Base-by-base conservation (phyloP, 257 asterid genomes). In the Nicotiana sylvestris region DNA sequence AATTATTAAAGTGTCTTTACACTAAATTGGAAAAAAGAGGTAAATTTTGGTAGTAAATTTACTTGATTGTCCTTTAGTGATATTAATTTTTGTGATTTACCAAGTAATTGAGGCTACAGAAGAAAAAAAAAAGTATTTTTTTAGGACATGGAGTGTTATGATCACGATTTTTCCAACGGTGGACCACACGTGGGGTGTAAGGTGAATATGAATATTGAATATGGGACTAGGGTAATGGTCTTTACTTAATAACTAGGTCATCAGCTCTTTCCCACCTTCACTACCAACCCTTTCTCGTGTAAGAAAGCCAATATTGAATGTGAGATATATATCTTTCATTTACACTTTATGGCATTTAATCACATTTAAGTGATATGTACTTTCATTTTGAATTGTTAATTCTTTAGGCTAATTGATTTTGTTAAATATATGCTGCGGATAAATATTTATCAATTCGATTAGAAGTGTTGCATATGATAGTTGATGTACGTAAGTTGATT, bases 171-270 rank as follows among this genome's bases (percentile, higher is more conserved):
- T 58, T 35, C 46, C 58, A 67, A 85, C 82, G 86, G 87, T 87
- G 95, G 92, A 86, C 92, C 91, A 86, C 93, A 85, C 85, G 86
- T 88, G 91, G 83, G 88, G 84, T 85, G 89, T 86, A 86, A 83
- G 85, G 87, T 87, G 90, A 87, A 83, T 85, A 84, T 81, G 82
- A 81, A 35, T 65, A 56, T 85, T 56, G 66, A 53, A 2, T 43
- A 80, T 15, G 33, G 51, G 64, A 57, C 9, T 27, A 25, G 25
- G 53, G 55, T 81, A 84, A 88, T 87, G 87, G 88, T 60, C 86
- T 89, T 91, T 88, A 83, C 94, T 91, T 90, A 76, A 84, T 88
- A 90, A 85, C 49, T 78, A 83, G 91, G 89, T 88, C 91, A 89
- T 78, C 91, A 60, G 25, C 0, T 16, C 49, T 17, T 10, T 5